Percentiles rank a stretch among this genome's conserved stretches.
Evolutionary conservation across 169 alveolate species (phyloP).

Genomic region (Babesia gibsoni): DNA sequence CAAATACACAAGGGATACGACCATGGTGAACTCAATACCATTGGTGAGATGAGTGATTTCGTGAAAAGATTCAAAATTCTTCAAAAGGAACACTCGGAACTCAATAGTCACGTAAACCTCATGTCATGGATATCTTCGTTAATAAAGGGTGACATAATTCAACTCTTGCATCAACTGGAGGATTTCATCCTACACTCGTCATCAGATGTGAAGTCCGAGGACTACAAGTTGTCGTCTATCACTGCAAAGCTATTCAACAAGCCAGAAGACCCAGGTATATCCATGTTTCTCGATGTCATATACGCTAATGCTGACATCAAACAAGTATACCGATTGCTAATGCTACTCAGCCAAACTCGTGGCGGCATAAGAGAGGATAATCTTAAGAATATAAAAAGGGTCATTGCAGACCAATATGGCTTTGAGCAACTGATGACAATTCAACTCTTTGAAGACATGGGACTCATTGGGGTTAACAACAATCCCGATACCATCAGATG

Average conservation of each 20-base stretch:
- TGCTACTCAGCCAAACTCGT: conserved; percentile 59
- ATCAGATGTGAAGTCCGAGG: conserved; percentile 37
- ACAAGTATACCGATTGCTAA: conserved; percentile 60
- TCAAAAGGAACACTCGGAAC: conserved; percentile 85
- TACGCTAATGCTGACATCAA: conserved; percentile 52
- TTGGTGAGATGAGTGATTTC: conserved; percentile 81
- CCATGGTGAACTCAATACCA: conserved; percentile 78
- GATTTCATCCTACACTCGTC: conserved; percentile 72
- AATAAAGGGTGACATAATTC: conserved; percentile 69
- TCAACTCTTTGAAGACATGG: conserved; percentile 37
- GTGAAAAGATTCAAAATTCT: conserved; percentile 79
- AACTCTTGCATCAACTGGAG: conserved; percentile 75
- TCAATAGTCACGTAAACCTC: conserved; percentile 82
- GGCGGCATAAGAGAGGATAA: conserved; percentile 60
- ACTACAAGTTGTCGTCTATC: conserved; percentile 30
- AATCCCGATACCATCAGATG: conserved; percentile 46
- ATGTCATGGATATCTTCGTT: conserved; percentile 77
- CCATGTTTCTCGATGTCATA: conserved; percentile 59
- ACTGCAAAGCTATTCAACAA: conserved; percentile 45
- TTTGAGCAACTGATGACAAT: conserved; percentile 50
- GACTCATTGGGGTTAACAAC: conserved; percentile 34
- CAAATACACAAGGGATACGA: conserved; percentile 84
- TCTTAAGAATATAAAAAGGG: conserved; percentile 64
- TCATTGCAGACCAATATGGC: conserved; percentile 71
- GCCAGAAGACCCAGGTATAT: conserved; percentile 40